Evolutionary conservation across 2,329 filamentous ascomycete genomes (phyloP), one percentile per base, ranked within the genome.

Genomic region (Colletotrichum spinosum): DNA sequence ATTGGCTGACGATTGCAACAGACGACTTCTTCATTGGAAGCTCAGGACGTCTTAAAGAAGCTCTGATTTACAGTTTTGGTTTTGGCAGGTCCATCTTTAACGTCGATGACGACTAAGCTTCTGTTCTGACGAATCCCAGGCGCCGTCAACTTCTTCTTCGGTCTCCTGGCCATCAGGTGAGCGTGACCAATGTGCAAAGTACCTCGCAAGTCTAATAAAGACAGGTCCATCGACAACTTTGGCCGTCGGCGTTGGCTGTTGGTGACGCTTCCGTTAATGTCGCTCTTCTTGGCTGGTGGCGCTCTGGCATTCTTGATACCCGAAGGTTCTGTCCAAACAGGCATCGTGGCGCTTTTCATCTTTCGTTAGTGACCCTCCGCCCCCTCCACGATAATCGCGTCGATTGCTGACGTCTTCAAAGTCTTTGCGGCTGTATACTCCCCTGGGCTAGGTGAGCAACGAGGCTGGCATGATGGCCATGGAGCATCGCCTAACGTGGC

Each of bases 361-460:
- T 52, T 52, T 2, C 39, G 50, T 52, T 1, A 17, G 49, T 50
- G 9, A 10, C 8, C 13, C 10, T 13, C 33, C 4, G 25, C 25
- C 25, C 25, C 25, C 25, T 25, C 25, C 38, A 41, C 38, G 9
- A 10, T 13, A 8, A 13, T 9, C 38, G 38, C 1, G 13, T 41
- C 9, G 13, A 41, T 41, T 37, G 5, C 34, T 52, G 13, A 38
- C 2, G 17, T 25, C 2, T 38, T 0, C 6, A 10, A 7, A 52
- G 50, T 52, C n/a, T 52, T 52, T 39, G 35, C 50, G 33, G 50
- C 50, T 0, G 50, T 52, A 10, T 52, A 52, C 6, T 52, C 50
- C 15, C 50, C 50, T 8, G 50, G 50, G 1, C 2, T 52, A 1
- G 50, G 50, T 41, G 13, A 41, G 38, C 38, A 41, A 41, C 38